A percentile compares a stretch with the other conserved stretches of the same genome.
Evolutionary conservation across 2,329 filamentous ascomycete species (phyloP).

Genomic region (Trichophyton benhamiae): DNA sequence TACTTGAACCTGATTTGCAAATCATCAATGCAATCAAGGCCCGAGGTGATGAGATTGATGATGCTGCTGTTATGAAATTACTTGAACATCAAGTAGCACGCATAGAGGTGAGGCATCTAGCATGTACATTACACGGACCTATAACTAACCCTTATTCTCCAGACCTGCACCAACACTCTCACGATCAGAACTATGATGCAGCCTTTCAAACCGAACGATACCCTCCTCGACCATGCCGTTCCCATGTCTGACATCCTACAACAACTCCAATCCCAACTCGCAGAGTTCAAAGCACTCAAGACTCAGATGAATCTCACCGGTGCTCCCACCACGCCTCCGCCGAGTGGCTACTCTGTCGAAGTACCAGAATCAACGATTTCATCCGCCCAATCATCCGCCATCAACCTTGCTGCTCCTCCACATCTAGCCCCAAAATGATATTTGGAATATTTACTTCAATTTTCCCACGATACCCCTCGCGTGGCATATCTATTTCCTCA

Average conservation of each 20-base stretch:
- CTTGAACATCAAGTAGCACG: conserved; percentile 90
- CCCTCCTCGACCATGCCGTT: conserved; percentile 59
- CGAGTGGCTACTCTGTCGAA: neutral
- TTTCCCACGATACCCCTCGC: neutral
- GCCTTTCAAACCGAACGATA: conserved; percentile 50
- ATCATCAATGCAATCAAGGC: conserved; percentile 62
- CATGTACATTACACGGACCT: too few species aligned
- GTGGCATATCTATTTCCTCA: neutral
- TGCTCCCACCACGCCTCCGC: conserved; percentile 1
- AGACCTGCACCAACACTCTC: conserved; percentile 74
- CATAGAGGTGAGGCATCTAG: conserved; percentile 62
- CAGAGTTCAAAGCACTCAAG: conserved; percentile 31
- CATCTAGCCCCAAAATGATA: neutral
- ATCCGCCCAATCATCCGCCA: neutral
- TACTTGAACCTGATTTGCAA: conserved; percentile 72
- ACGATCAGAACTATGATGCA: conserved; percentile 65
- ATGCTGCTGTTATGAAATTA: conserved; percentile 76
- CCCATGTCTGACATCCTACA: conserved; percentile 58
- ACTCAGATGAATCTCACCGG: conserved; percentile 22
- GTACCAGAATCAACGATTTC: neutral
- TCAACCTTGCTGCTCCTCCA: neutral
- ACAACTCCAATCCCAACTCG: conserved; percentile 30
- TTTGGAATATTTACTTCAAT: neutral
- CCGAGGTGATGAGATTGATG: conserved; percentile 72
- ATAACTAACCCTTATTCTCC: conserved; percentile 15